phyloP scores from a whole-genome alignment of 495 filamentous ascomycete species.

The Penicillium soppii region DNA sequence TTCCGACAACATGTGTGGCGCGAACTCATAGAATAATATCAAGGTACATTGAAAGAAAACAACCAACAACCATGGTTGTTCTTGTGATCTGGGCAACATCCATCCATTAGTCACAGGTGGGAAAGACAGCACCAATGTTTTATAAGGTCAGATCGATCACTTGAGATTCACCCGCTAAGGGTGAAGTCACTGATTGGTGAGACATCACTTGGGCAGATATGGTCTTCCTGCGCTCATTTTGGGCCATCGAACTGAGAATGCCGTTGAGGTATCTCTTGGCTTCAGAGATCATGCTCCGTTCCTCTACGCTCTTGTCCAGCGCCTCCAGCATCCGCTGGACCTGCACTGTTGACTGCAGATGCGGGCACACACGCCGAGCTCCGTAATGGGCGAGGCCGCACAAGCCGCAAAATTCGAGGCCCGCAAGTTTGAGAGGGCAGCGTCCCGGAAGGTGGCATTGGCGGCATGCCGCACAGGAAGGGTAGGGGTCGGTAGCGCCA shows the following conservation, averaged over 20 bases:
- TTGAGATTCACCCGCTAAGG: not conserved
- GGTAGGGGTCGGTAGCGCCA: slow-evolving; percentile 35
- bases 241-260: slow-evolving; percentile 51
- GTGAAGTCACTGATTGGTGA: not conserved
- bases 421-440: slow-evolving; percentile 61
- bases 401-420: slow-evolving; percentile 61
- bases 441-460: slow-evolving; percentile 51
- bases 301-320: slow-evolving; percentile 56
- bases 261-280: slow-evolving; percentile 58
- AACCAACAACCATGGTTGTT: too few species aligned
- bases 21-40: too few species aligned
- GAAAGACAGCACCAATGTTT: too few species aligned
- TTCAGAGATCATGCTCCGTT: slow-evolving; percentile 43
- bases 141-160: slow-evolving; percentile 1
- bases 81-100: too few species aligned
- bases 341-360: slow-evolving; percentile 56
- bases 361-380: slow-evolving; percentile 54
- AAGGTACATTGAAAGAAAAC: too few species aligned
- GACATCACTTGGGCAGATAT: not conserved
- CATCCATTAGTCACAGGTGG: too few species aligned
- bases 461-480: slow-evolving; percentile 55
- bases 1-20: too few species aligned
- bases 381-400: slow-evolving; percentile 70
- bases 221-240: slow-evolving; percentile 11
- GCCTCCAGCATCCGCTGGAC: slow-evolving; percentile 59